Conservation (phyloP, 805 yeast species). For the Spathaspora boniae region DNA sequence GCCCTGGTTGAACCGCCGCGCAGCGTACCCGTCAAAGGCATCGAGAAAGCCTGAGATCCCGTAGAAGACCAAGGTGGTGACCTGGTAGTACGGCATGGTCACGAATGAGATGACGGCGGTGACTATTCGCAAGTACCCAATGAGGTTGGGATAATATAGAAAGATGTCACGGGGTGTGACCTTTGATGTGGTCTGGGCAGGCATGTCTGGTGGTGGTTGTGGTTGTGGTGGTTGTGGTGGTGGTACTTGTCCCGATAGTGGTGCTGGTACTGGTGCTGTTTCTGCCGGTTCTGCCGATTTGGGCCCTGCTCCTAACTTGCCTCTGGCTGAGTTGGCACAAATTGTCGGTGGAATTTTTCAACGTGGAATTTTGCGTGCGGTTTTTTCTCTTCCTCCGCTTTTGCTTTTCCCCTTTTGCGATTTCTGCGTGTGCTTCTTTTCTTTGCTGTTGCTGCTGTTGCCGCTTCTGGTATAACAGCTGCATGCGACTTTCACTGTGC, state of each 20-base stretch:
- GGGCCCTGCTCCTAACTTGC: too few relatives aligned
- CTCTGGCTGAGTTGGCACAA: too few relatives aligned
- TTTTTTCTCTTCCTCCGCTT: too few relatives aligned
- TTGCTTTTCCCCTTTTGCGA: too few relatives aligned
- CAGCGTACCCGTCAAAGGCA: conserved; percentile 96
- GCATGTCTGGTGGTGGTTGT: background rate
- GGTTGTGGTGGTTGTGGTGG: background rate
- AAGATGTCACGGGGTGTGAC: conserved; percentile 46
- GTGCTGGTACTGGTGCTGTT: background rate
- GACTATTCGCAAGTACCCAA: conserved; percentile 82
- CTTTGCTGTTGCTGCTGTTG: too few relatives aligned
- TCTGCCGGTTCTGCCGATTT: background rate
- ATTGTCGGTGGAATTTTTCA: too few relatives aligned
- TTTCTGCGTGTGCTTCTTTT: too few relatives aligned
- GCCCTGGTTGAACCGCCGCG: conserved; percentile 83
- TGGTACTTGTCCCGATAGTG: background rate
- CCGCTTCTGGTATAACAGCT: too few relatives aligned
- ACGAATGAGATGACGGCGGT: conserved; percentile 78
- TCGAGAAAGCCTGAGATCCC: conserved; percentile 88
- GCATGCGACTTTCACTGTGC: too few relatives aligned
- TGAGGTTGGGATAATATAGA: conserved; percentile 83
- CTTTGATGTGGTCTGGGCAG: conserved; percentile 1
- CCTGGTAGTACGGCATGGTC: conserved; percentile 81
- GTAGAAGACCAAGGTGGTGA: conserved; percentile 71
- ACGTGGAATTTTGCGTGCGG: too few relatives aligned